Conservation (phyloP, 148 eudicot genomes). For the Rhododendron ferrugineum region DNA sequence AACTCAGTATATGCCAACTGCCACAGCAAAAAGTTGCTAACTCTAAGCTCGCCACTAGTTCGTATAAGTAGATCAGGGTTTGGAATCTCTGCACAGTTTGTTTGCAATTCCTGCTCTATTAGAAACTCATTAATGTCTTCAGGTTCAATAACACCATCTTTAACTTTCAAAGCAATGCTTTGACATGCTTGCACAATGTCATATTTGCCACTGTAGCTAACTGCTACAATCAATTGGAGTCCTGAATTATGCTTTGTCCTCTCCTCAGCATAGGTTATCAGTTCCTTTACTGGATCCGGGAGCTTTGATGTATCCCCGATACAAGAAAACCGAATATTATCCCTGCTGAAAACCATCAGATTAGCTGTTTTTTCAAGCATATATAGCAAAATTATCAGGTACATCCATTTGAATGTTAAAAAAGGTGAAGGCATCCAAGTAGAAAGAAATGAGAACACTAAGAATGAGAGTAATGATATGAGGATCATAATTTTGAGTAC, state of each 20-base stretch:
- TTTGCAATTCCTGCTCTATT: slow-evolving; percentile 59
- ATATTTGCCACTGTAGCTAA: slow-evolving; percentile 57
- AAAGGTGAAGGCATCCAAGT: neutral
- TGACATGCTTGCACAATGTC: slow-evolving; percentile 73
- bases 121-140: slow-evolving; percentile 43
- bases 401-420: neutral
- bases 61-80: slow-evolving; percentile 65
- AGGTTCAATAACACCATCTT: slow-evolving; percentile 42
- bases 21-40: slow-evolving; percentile 84
- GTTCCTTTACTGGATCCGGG: slow-evolving; percentile 30
- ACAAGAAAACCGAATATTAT: slow-evolving; percentile 41
- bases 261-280: slow-evolving; percentile 47
- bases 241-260: slow-evolving; percentile 42
- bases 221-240: slow-evolving; percentile 62
- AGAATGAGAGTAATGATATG: neutral
- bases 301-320: slow-evolving; percentile 60
- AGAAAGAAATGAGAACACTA: neutral
- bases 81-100: slow-evolving; percentile 48
- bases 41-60: slow-evolving; percentile 71
- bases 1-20: slow-evolving; percentile 74
- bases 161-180: slow-evolving; percentile 54
- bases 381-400: neutral
- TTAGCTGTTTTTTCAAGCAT: neutral
- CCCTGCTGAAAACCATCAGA: slow-evolving; percentile 27
- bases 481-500: neutral